phyloP scores from a whole-genome alignment of 2,329 filamentous ascomycete species.

The Fusarium pseudograminearum region DNA sequence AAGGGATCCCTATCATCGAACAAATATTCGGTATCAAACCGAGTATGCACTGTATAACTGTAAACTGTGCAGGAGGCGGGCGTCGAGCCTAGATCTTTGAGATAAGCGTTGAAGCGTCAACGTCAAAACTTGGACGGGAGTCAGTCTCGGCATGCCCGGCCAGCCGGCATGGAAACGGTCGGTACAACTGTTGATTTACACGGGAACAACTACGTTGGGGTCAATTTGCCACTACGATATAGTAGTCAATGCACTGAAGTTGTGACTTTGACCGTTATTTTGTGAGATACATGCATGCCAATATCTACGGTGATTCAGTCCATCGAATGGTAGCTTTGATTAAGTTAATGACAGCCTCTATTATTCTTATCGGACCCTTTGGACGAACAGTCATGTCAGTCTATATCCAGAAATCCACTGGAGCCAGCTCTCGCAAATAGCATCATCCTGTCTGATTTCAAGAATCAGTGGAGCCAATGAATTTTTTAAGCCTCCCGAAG shows the following conservation, averaged over 20 bases:
- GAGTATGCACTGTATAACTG: conserved; percentile 13
- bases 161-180: conserved; percentile 23
- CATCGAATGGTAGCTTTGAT: neutral
- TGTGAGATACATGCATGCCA: neutral
- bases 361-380: neutral
- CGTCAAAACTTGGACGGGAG: conserved; percentile 2
- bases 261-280: neutral
- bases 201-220: conserved; percentile 14
- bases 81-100: conserved; percentile 27
- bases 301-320: neutral
- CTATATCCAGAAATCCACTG: conserved; percentile 8
- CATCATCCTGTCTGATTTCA: neutral
- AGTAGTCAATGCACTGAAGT: conserved; percentile 6
- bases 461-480: conserved; percentile 21
- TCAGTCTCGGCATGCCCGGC: conserved; percentile 32
- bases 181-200: conserved; percentile 26
- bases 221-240: conserved; percentile 28
- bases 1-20: conserved; percentile 3
- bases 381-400: conserved; percentile 1
- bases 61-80: neutral
- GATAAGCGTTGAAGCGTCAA: conserved; percentile 30
- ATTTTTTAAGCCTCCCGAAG: conserved; percentile 8
- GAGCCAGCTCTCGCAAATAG: conserved; percentile 7
- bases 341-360: conserved; percentile 8
- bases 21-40: conserved; percentile 5